A percentile compares a stretch with the other conserved stretches of the same genome.
phyloP scores from a whole-genome alignment of 78 protist genomes.

The Dictyostelium intermedium region DNA sequence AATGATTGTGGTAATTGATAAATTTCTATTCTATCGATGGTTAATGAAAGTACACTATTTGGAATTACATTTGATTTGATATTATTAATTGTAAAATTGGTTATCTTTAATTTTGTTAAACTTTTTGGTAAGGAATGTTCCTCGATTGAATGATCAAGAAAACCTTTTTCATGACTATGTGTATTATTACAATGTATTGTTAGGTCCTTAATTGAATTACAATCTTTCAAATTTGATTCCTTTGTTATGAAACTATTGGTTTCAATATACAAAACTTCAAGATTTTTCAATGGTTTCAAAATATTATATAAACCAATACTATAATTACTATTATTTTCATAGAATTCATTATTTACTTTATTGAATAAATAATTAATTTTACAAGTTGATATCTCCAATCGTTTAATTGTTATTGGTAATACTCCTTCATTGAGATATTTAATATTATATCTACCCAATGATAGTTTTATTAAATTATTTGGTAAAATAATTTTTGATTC shows the following conservation, averaged over 20 bases:
- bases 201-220: not conserved
- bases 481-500: not conserved
- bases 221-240: not conserved
- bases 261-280: not conserved
- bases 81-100: not conserved
- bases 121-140: not conserved
- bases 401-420: not conserved
- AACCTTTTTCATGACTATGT: not conserved
- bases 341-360: not conserved
- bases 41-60: not conserved
- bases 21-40: not conserved
- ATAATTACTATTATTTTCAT: not conserved
- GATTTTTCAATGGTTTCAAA: not conserved
- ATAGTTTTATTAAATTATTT: not conserved
- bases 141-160: not conserved
- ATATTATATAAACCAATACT: not conserved
- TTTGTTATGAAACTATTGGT: not conserved
- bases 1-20: not conserved
- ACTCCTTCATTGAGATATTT: not conserved
- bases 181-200: not conserved
- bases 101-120: not conserved
- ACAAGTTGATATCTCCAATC: not conserved
- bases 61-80: not conserved
- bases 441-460: not conserved
- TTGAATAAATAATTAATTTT: not conserved